Evolutionary conservation across 768 basidiomycete genomes (phyloP).

Genomic region (Pisolithus microcarpus): DNA sequence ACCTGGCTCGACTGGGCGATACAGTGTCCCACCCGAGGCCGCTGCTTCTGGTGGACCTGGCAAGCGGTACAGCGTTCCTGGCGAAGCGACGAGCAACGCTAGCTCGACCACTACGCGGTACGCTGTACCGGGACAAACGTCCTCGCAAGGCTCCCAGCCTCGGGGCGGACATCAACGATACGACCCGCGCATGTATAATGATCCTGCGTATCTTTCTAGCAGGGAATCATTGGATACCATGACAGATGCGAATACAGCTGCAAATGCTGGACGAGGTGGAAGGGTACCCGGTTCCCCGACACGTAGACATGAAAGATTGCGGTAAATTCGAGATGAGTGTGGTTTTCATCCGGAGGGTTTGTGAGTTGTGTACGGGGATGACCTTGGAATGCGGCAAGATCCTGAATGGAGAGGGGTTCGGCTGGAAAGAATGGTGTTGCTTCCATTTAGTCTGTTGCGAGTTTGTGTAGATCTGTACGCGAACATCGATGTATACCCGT

Average conservation of each 20-base stretch:
- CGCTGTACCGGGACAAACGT: constrained; percentile 5
- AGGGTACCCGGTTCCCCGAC: constrained; percentile 16
- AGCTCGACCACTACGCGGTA: neutral
- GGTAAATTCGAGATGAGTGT: neutral
- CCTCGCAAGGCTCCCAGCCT: constrained; percentile 14
- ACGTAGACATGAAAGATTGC: constrained; percentile 12
- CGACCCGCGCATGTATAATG: constrained; percentile 20
- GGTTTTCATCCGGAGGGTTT: too few species aligned
- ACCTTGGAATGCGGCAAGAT: too few species aligned
- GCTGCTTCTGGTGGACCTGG: constrained; percentile 7
- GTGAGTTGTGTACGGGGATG: too few species aligned
- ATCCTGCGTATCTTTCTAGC: constrained; percentile 19
- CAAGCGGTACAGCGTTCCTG: neutral
- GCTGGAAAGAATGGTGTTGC: too few species aligned
- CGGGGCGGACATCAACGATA: constrained; percentile 14
- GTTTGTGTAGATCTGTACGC: too few species aligned
- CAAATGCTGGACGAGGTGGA: constrained; percentile 16
- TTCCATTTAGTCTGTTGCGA: too few species aligned
- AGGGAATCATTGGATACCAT: constrained; percentile 22
- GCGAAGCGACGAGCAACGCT: neutral
- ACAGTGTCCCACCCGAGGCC: constrained; percentile 1
- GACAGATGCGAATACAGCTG: constrained; percentile 19
- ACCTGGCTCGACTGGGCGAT: constrained; percentile 4
- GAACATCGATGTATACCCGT: too few species aligned
- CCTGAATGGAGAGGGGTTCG: too few species aligned